Evolutionary conservation across 768 basidiomycete species (phyloP), one percentile per base, ranked within the genome.

Genomic region (Auricularia auricula-judae): DNA sequence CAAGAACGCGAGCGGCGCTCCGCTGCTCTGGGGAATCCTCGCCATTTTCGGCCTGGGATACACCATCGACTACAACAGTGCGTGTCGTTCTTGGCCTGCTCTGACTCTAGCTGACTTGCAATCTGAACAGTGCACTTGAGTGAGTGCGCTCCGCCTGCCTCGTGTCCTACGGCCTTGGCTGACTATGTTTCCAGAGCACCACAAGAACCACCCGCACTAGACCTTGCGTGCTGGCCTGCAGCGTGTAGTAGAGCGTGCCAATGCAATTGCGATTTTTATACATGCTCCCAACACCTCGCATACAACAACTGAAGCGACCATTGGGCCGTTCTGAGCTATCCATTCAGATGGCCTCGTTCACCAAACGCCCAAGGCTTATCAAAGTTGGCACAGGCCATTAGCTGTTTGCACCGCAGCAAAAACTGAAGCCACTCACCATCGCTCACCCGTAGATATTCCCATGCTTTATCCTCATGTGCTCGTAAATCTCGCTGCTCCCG

Each of bases 171-270:
- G 34, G 16, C 23, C 14, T 47, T 35, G 3, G 10, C 21, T 39
- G 59, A 43, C 56, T 39, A 8, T 58, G 43, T 66, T 65, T 64
- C 18, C 71, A 92, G 91, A 92, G 75, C 88, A 91, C 77, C 89
- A 91, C 84, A 92, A 93, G 83, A 91, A 93, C 79, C 86, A 89
- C 74, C 77, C 86, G n/a, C 91, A 93, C 77, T 93, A 78, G 76
- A 64, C 63, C 29, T 42, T 14, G 39, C 39, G 67, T 63, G 34
- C 10, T 44, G 53, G 53, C 11, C 21, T 8, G 14, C 16, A 54
- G 47, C 5, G 36, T 64, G 62, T 43, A 21, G 34, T 36, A 43
- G 39, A 47, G 21, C 18, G 62, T 56, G 43, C 47, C 7, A 42
- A 42, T 42, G 39, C 39, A 42, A 42, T 42, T 8, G 12, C 39